Evolutionary conservation across 495 filamentous ascomycete genomes (phyloP), one percentile per base, ranked within the genome.

Genomic region (Cudoniella acicularis): DNA sequence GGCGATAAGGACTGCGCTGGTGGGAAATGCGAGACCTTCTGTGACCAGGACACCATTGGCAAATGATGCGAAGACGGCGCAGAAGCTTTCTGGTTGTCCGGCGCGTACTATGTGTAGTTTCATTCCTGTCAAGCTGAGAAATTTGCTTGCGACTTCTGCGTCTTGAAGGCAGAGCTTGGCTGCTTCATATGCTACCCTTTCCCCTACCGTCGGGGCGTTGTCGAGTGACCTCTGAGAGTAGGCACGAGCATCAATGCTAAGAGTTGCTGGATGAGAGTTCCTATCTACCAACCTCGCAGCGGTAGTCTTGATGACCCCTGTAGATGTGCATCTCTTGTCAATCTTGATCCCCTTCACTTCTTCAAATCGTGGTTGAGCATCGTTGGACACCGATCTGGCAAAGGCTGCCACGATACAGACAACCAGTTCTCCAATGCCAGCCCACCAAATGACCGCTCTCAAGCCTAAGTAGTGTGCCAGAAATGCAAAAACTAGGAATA

Each of bases 341-440:
- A 57, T 57, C 23, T 57, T 57, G 3, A 57, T 23, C 2, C 24
- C 45, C 22, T 57, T 22, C 13, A 49, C 45, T 22, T 43, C 45
- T 49, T 30, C 18, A 22, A 57, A 57, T 21, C 45, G 36, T 6
- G 43, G 43, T 23, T 57, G 54, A 2, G 40, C 10, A 16, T 57
- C 45, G 45, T 57, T 57, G 10, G 54, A 57, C 1, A 57, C 54
- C 1, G 54, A 57, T 23, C 54, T 30, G n/a, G 54, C 54, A 21
- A 57, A 57, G 13, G 54, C 43, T 8, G 54, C 54, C 2, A 40
- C 1, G 24, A 57, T 49, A 41, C 54, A 57, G 22, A 57, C 23
- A 1, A 4, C 20, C 17, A 57, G 25, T 21, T 57, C 54, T 11
- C 54, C 54, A 22, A 49, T 40, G 24, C 43, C 48, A 10, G 45